A percentile compares a stretch with the other conserved stretches of the same genome.
Evolutionary conservation across 805 yeast genomes (phyloP).

Genomic region (Starmerella sp.): DNA sequence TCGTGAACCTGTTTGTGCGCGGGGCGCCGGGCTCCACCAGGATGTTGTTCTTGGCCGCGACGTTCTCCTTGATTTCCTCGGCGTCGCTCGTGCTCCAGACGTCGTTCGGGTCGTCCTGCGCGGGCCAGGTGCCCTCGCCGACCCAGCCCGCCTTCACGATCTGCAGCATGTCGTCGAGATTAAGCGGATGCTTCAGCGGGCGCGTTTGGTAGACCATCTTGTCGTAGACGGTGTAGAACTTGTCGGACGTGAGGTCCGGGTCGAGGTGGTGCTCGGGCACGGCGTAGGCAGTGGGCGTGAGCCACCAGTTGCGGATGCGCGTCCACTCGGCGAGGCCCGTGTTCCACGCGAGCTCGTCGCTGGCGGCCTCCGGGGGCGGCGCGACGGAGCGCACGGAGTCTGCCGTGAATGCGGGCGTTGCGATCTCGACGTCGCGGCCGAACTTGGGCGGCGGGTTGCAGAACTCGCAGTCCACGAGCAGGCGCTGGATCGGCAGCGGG

Average conservation of each 20-base stretch:
- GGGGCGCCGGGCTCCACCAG: background rate
- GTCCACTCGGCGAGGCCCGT: conserved; percentile 61
- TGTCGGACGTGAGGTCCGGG: conserved; percentile 25
- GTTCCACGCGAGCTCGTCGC: conserved; percentile 34
- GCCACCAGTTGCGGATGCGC: conserved; percentile 58
- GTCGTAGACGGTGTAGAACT: conserved; percentile 43
- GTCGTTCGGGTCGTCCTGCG: conserved; percentile 20
- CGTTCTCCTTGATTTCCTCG: conserved; percentile 4
- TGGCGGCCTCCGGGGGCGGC: background rate
- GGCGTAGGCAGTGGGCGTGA: conserved; percentile 21
- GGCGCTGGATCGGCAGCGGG: conserved; percentile 24
- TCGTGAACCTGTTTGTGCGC: background rate
- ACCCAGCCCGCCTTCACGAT: conserved; percentile 80
- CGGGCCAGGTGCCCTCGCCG: conserved; percentile 57
- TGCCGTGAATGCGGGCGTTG: conserved; percentile 18
- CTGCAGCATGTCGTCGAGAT: conserved; percentile 57
- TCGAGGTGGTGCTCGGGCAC: conserved; percentile 22
- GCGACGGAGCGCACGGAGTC: conserved; percentile 15
- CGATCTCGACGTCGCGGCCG: conserved; percentile 17
- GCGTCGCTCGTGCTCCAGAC: conserved; percentile 21
- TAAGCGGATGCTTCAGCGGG: conserved; percentile 56
- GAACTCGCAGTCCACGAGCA: conserved; percentile 26
- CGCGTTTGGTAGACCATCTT: conserved; percentile 60
- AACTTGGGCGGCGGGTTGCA: conserved; percentile 25
- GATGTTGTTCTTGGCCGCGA: background rate